Base-by-base conservation (phyloP, 1,284 basidiomycete genomes). In the Coniophora puteana region DNA sequence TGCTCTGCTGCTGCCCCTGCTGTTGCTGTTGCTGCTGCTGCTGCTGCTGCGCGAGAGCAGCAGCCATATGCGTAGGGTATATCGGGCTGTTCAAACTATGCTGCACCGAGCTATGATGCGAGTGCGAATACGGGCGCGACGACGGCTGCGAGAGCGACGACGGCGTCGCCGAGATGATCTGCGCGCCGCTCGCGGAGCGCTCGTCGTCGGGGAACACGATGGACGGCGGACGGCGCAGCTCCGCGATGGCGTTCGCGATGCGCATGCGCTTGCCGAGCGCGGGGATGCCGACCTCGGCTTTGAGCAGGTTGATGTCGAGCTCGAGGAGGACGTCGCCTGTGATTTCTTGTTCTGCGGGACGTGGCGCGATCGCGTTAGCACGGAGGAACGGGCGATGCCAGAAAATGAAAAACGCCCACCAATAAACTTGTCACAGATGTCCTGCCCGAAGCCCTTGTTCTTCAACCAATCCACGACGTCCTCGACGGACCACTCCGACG, bases 311-410 rank as follows among this genome's bases (percentile, higher is more conserved):
- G 37, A 86, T 82, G 53, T 98, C 93, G 50, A 99, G 86, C 53
- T 97, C 94, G 42, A 99, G 78, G 4, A 99, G 76, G 17, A 98
- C 89, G 54, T 99, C 96, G 12, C 96, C 95, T 0, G 93, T 90
- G 46, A 99, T 99, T 64, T 99, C 95, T 77, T 99, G 94, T 65
- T 96, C 93, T 89, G 58, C 18, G 38, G 32, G 17, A 49, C 21
- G 36, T 38, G 21, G 16, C 40, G 11, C 45, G 30, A 16, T 17
- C 22, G n/a, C 10, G 16, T 10, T 24, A 14, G 21, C 23, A 31
- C 23, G 14, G 27, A 8, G 17, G 44, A 34, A 16, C n/a, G 33
- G 3, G 10, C 17, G 30, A 36, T 11, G 38, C 13, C 4, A 42
- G 28, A n/a, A n/a, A 22, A 14, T 28, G 32, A 29, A 38, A 36